Percentiles rank a stretch among this genome's conserved stretches.
Conservation (phyloP, 495 filamentous ascomycete genomes). For the Platismatia glauca region DNA sequence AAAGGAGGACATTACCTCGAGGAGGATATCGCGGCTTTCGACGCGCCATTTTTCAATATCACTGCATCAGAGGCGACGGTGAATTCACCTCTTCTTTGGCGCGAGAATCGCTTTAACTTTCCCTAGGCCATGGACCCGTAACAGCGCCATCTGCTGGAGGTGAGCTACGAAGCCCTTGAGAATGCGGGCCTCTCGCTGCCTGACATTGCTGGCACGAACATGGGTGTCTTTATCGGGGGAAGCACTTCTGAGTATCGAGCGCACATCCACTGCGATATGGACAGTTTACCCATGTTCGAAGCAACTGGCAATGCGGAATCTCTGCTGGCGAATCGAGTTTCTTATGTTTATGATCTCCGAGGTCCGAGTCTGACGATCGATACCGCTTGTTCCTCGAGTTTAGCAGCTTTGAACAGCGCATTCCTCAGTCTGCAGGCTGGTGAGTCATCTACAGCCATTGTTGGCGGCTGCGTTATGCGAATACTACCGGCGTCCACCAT, state of each 20-base stretch:
- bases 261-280: slow-evolving; percentile 15
- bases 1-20: slow-evolving; percentile 36
- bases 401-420: slow-evolving; percentile 27
- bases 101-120: not conserved
- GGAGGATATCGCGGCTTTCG: slow-evolving; percentile 36
- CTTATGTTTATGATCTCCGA: slow-evolving; percentile 39
- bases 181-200: slow-evolving; percentile 20
- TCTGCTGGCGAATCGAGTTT: slow-evolving; percentile 39
- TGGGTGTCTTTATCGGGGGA: slow-evolving; percentile 22
- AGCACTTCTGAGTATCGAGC: slow-evolving; percentile 17
- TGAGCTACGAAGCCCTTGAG: slow-evolving; percentile 9
- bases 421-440: slow-evolving; percentile 12
- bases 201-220: slow-evolving; percentile 19
- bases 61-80: slow-evolving; percentile 41
- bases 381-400: slow-evolving; percentile 41
- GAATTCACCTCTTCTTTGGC: not conserved
- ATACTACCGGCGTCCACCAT: slow-evolving; percentile 10
- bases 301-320: slow-evolving; percentile 6
- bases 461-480: slow-evolving; percentile 32
- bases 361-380: slow-evolving; percentile 42
- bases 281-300: slow-evolving; percentile 13
- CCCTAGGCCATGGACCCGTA: slow-evolving; percentile 45
- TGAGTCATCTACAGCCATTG: slow-evolving; percentile 24
- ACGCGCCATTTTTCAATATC: slow-evolving; percentile 47
- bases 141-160: slow-evolving; percentile 46